Conservation (phyloP, 108 stramenopile genomes). For the Mediolabrus comicus region DNA sequence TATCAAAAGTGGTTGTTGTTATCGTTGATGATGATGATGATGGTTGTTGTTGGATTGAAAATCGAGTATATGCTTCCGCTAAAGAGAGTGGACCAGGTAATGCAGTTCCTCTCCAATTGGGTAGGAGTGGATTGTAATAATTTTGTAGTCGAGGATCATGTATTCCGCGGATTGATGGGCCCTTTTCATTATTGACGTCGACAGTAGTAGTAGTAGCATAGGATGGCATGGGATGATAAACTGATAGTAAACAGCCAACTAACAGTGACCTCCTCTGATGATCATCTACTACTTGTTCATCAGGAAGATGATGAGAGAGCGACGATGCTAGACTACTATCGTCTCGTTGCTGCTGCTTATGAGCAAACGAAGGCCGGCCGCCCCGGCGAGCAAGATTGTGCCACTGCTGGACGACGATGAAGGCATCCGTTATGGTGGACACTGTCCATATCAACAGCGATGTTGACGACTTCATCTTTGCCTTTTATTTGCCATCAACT, state of each 20-base stretch:
- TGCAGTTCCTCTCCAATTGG: conserved; percentile 32
- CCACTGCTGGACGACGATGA: no score
- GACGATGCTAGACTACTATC: background rate
- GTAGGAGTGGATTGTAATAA: conserved; percentile 9
- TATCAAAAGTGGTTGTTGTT: conserved; percentile 24
- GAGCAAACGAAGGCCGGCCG: no score
- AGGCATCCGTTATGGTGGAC: no score
- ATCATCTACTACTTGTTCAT: background rate
- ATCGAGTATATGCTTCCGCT: conserved; percentile 12
- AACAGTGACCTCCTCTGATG: background rate
- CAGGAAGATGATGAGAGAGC: background rate
- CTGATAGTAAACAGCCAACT: background rate
- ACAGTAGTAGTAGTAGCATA: background rate
- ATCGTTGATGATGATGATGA: background rate
- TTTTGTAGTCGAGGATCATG: conserved; percentile 16
- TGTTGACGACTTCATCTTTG: no score
- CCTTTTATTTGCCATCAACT: no score
- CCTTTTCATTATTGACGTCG: background rate
- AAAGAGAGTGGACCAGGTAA: conserved; percentile 24
- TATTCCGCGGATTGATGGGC: conserved; percentile 11
- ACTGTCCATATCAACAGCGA: no score
- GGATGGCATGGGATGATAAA: background rate
- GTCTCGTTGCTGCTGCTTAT: background rate
- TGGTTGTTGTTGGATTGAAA: background rate
- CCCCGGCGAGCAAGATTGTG: no score